Percentiles rank a stretch among this genome's conserved stretches.
Conservation (phyloP, 164 flowering plant genomes). For the Magnolia kwangsiensis region DNA sequence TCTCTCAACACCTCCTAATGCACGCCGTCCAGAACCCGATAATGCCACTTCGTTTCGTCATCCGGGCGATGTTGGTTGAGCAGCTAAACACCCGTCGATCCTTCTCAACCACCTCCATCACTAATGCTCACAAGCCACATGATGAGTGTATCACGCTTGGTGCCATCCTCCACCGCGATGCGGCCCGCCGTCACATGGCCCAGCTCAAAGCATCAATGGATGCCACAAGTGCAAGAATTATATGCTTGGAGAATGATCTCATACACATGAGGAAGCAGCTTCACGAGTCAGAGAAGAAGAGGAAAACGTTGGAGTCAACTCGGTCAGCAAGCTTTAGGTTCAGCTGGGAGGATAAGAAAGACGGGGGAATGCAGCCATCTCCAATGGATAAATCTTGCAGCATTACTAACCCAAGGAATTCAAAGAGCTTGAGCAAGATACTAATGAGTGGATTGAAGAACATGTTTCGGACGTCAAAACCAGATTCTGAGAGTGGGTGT, state of each 20-base stretch:
- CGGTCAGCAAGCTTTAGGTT: conserved; percentile 57
- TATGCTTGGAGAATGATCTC: conserved; percentile 58
- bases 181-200: conserved; percentile 51
- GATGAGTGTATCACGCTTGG: conserved; percentile 45
- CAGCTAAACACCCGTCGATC: conserved; percentile 70
- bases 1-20: conserved; percentile 49
- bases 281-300: conserved; percentile 20
- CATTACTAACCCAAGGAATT: neutral
- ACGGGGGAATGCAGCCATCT: conserved; percentile 41
- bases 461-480: conserved; percentile 36
- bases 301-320: conserved; percentile 17
- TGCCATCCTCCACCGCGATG: conserved; percentile 60
- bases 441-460: conserved; percentile 52
- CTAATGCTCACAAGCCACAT: conserved; percentile 2
- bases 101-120: conserved; percentile 15
- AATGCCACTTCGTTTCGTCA: conserved; percentile 71
- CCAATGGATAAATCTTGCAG: conserved; percentile 7
- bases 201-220: conserved; percentile 58
- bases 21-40: conserved; percentile 77
- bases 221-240: conserved; percentile 51
- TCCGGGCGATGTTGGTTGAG: conserved; percentile 79
- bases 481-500: neutral
- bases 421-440: conserved; percentile 32
- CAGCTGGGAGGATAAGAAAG: conserved; percentile 28
- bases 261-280: conserved; percentile 51